These are phyloP conservation scores for Amaranthus hypochondriacus DNA, from an alignment of 148 eudicot species.

Conservation along the genomic window DNA sequence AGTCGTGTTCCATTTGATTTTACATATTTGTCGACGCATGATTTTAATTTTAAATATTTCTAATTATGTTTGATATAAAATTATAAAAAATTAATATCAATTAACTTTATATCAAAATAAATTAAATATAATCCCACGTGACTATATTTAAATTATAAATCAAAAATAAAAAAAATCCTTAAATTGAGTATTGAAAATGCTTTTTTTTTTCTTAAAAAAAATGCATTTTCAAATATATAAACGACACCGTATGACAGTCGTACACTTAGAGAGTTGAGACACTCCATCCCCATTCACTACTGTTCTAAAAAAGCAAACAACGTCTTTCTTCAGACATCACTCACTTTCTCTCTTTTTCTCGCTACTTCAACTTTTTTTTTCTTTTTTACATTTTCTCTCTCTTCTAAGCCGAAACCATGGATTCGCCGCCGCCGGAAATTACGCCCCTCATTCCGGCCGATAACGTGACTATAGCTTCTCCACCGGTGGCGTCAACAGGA, in stretches of 20 bases:
- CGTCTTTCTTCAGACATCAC: neutral
- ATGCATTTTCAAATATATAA: neutral
- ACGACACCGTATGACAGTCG: conserved; percentile 18
- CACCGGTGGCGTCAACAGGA: neutral
- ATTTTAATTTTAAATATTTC: too few species aligned
- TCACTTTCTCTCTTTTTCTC: conserved; percentile 20
- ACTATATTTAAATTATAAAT: too few species aligned
- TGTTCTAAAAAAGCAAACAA: neutral
- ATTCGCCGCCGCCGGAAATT: conserved; percentile 27
- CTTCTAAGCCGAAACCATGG: conserved; percentile 11
- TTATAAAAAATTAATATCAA: too few species aligned
- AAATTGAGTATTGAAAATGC: too few species aligned
- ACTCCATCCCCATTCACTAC: neutral
- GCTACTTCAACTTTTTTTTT: conserved; percentile 7
- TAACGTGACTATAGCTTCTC: conserved; percentile 10
- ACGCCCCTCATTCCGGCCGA: conserved; percentile 22
- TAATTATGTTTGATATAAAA: too few species aligned
- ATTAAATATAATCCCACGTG: too few species aligned
- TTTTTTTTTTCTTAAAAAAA: neutral
- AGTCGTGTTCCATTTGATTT: too few species aligned
- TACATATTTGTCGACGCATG: too few species aligned
- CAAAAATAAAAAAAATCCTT: too few species aligned
- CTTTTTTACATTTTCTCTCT: neutral
- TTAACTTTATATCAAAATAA: too few species aligned
- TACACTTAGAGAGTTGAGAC: neutral